Evolutionary conservation across 257 asterid species (phyloP).

Genomic region (Penstemon davidsonii): DNA sequence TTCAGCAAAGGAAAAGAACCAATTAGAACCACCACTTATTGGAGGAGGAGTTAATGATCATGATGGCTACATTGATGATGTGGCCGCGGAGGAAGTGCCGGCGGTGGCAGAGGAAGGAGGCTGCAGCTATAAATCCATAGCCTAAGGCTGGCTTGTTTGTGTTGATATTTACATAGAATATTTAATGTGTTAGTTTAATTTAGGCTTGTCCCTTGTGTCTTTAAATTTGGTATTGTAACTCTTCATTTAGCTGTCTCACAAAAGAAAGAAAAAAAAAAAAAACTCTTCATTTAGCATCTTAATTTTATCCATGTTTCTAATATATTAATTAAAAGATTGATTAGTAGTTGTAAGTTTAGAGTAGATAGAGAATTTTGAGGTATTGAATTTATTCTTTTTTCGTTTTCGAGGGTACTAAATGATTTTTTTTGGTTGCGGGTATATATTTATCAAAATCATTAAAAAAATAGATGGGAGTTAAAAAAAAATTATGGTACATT

Average conservation of each 20-base stretch:
- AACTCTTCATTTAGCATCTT: constrained; percentile 7
- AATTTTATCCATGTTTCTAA: background rate
- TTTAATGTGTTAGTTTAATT: background rate
- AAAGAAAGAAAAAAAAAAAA: no score
- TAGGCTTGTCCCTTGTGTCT: background rate
- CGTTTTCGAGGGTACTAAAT: constrained; percentile 29
- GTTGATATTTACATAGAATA: constrained; percentile 16
- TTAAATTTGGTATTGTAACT: background rate
- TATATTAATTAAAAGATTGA: background rate
- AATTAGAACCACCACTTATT: constrained; percentile 13
- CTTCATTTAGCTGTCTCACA: background rate
- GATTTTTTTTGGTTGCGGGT: background rate
- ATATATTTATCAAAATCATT: no score
- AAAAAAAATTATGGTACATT: constrained; percentile 22
- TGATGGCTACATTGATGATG: background rate
- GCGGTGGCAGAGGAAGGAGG: background rate
- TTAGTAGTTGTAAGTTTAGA: constrained; percentile 30
- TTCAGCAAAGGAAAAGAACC: constrained; percentile 23
- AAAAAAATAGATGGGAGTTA: background rate
- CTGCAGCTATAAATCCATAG: background rate
- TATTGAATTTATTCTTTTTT: constrained; percentile 21
- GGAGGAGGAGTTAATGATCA: constrained; percentile 12
- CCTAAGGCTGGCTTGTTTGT: constrained; percentile 23
- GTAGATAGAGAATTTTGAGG: constrained; percentile 27
- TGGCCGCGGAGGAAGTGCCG: constrained; percentile 31